Conservation (phyloP, 176 grass and related monocot species). For the Aegilops sharonensis region DNA sequence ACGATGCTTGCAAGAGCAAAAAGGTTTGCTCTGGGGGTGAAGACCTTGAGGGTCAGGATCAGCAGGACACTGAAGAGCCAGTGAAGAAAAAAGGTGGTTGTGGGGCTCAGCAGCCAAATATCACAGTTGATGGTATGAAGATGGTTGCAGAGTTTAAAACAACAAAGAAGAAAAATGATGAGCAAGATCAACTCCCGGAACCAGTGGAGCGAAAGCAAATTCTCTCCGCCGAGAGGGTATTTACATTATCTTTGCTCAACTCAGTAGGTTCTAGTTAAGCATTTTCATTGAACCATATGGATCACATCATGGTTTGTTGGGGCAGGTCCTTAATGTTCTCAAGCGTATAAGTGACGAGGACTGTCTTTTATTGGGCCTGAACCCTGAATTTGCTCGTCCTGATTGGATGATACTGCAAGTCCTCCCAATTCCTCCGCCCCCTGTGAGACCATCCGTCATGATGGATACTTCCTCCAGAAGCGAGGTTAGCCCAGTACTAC, state of each 20-base stretch:
- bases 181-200: slow-evolving; percentile 93
- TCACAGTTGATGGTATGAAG: slow-evolving; percentile 98
- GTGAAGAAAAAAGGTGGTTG: slow-evolving; percentile 90
- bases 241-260: background rate
- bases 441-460: slow-evolving; percentile 99
- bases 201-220: slow-evolving; percentile 92
- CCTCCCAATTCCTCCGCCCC: slow-evolving; percentile 91
- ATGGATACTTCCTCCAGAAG: slow-evolving; percentile 99
- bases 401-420: slow-evolving; percentile 99
- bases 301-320: slow-evolving; percentile 15
- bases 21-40: slow-evolving; percentile 86
- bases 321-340: slow-evolving; percentile 92
- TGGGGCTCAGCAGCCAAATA: slow-evolving; percentile 97
- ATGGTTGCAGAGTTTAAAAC: slow-evolving; percentile 97
- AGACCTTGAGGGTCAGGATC: slow-evolving; percentile 77
- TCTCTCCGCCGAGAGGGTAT: slow-evolving; percentile 87
- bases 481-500: slow-evolving; percentile 50
- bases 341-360: slow-evolving; percentile 97
- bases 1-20: slow-evolving; percentile 98
- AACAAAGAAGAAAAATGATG: slow-evolving; percentile 87
- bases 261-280: background rate
- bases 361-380: slow-evolving; percentile 78
- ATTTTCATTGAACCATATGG: slow-evolving; percentile 16
- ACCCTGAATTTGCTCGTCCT: slow-evolving; percentile 91
- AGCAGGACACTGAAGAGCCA: slow-evolving; percentile 74